Base-by-base conservation (phyloP, 2,329 filamentous ascomycete genomes). In the Chrysosporium keratinophilum region DNA sequence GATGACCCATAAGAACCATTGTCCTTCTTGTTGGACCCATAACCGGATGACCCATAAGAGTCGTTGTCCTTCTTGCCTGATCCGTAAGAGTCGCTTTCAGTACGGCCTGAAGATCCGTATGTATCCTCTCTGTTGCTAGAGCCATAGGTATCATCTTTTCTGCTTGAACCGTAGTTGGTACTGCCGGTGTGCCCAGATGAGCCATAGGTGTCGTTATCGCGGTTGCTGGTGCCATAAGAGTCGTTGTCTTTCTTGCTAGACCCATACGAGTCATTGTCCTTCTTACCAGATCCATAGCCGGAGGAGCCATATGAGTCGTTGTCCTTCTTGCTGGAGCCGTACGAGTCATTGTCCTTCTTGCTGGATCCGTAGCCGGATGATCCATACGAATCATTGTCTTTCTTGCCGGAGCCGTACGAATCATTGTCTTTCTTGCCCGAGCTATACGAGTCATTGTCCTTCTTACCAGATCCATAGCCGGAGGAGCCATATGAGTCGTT, bases 401-500 rank as follows among this genome's bases (percentile, higher is more conserved):
- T n/a, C 28, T 52, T 52, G 23, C 19, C 37, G 20, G 50, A 43
- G 7, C 50, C 50, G n/a, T 51, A 51, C 9, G 49, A 28, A 31
- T 51, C 49, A 35, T 51, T 43, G 31, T 46, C 42, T n/a, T 28
- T 31, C 19, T 31, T 23, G 19, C 42, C 15, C 5, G 37, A 40
- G 5, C 37, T n/a, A n/a, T n/a, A n/a, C n/a, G n/a, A n/a, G n/a
- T n/a, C n/a, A n/a, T n/a, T n/a, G n/a, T n/a, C 23, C 23, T 28
- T 19, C 7, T 19, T 41, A 12, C 37, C 37, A 17, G 12, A 3
- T 19, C 17, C 14, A 34, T 23, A 10, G 35, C 50, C 50, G 7
- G 50, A 52, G 2, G 51, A 54, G 44, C 51, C 51, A 42, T 54
- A 54, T n/a, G 2, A 17, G 37, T 51, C 39, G 34, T 54, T 42